Evolutionary conservation across 495 filamentous ascomycete species (phyloP), one percentile per base, ranked within the genome.

Genomic region (Podospora comata): DNA sequence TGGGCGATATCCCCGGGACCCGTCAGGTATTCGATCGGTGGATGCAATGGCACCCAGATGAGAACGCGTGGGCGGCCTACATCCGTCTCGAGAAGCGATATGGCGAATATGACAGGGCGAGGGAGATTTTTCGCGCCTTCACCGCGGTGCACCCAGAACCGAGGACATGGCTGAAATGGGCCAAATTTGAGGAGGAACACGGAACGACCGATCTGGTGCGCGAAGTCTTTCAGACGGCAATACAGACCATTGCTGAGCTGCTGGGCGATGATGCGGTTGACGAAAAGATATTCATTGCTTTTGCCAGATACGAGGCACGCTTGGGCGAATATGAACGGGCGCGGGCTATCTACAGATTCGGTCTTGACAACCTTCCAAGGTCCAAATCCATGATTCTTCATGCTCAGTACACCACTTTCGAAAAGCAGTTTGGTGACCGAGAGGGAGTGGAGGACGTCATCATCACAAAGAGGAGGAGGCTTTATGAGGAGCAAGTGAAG

Each of bases 141-240:
- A 97, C 93, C 3, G 85, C 93, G 55, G 94, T 99, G 3, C 96
- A 97, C 74, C 93, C 96, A 9, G 94, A 99, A 74, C 92, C 95
- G 44, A 86, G 89, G 77, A 98, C 97, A 71, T 99, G 96, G 96
- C 93, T 98, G 76, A 98, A 97, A 78, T 99, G 95, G 95, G 89
- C 95, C 70, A 88, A 92, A 56, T 99, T 97, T 72, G 95, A 99
- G 76, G 95, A 97, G 78, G 96, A 99, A 73, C 90, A 87, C 72
- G 95, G 95, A 4, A 96, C 93, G 0, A 91, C 88, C 73, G 95
- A 97, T 74, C 74, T 94, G 72, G 95, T 99, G 5, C 86, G 95
- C 55, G 94, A 98, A 69, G 95, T 98, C 7, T 97, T 93, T 76
- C 93, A 93, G 6, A 83, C 85, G 68, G 96, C 95, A 15, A 89